Base-by-base conservation (phyloP, 2,329 filamentous ascomycete species). In the Clarireedia homoeocarpa region DNA sequence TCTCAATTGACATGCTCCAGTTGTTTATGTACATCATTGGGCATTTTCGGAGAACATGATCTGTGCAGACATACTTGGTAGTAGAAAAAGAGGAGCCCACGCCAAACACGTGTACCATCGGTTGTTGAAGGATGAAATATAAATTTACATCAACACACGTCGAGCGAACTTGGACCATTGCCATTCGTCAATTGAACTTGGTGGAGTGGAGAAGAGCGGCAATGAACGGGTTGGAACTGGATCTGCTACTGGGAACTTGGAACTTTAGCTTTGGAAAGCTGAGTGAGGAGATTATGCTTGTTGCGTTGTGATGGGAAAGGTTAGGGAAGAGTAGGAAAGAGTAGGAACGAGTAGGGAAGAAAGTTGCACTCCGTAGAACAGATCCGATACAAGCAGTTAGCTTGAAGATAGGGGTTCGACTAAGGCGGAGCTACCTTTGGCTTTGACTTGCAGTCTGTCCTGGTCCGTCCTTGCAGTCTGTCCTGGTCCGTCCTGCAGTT, bases 21-120 rank as follows among this genome's bases (percentile, higher is more conserved):
- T 53, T 53, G 50, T 47, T 53, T 53, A 38, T 53, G 50, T 53
- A 42, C 40, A 53, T 47, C 39, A 36, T 53, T 47, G 50, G 50
- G 50, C 50, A 34, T 34, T 47, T 51, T 27, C 14, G 50, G 40
- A 26, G 14, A 36, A 17, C 15, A 39, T 40, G 34, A 23, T 46
- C 45, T 20, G 27, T 24, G 24, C 47, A 38, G 51, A 44, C 47
- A 47, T n/a, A 46, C 34, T 14, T 20, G 20, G 20, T 46, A 27
- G 40, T 4, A 26, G 5, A 6, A 14, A n/a, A 34, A 53, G 27
- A 26, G 40, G 6, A 23, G 10, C n/a, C 24, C 46, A 24, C 47
- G 51, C 47, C 40, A 53, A 39, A 42, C 17, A 42, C 39, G 39
- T 42, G 39, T 42, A 42, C 39, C 6, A 17, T 42, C 15, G 17